These are phyloP conservation scores for Alternaria burnsii DNA, from an alignment of 2,329 filamentous ascomycete genomes.

Conservation along the genomic window DNA sequence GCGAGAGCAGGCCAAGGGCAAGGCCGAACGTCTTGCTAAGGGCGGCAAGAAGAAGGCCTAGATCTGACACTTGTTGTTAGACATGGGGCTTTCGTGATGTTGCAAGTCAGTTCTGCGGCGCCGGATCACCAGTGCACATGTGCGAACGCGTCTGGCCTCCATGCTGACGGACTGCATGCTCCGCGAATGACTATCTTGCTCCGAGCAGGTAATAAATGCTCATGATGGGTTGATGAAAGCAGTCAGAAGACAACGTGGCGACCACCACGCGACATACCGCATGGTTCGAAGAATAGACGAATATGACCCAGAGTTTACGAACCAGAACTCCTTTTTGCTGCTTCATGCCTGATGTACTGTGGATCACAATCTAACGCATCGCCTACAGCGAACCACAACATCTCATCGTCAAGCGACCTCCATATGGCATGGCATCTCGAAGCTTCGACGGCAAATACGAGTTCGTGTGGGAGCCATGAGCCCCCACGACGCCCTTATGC, in stretches of 20 bases:
- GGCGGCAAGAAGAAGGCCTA: slow-evolving; percentile 51
- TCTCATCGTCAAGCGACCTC: background rate
- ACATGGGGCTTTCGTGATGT: background rate
- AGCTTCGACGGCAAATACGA: slow-evolving; percentile 15
- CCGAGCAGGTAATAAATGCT: slow-evolving; percentile 4
- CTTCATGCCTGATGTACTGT: background rate
- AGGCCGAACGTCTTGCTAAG: slow-evolving; percentile 55
- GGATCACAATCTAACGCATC: background rate
- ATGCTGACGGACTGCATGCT: slow-evolving; percentile 35
- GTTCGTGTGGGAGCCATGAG: slow-evolving; percentile 11
- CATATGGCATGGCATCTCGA: background rate
- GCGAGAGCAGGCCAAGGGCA: slow-evolving; percentile 56
- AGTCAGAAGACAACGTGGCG: slow-evolving; percentile 13
- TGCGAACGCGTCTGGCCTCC: slow-evolving; percentile 24
- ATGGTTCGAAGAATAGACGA: slow-evolving; percentile 16
- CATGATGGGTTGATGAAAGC: slow-evolving; percentile 17
- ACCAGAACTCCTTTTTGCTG: slow-evolving; percentile 3
- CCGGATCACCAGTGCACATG: background rate
- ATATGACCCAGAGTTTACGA: slow-evolving; percentile 8
- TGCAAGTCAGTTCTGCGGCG: background rate
- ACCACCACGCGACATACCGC: background rate
- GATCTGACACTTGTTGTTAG: background rate
- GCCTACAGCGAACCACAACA: background rate
- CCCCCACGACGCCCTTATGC: slow-evolving; percentile 25
- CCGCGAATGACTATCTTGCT: slow-evolving; percentile 27